phyloP scores from a whole-genome alignment of 495 filamentous ascomycete genomes.

The Daldinia decipiens region DNA sequence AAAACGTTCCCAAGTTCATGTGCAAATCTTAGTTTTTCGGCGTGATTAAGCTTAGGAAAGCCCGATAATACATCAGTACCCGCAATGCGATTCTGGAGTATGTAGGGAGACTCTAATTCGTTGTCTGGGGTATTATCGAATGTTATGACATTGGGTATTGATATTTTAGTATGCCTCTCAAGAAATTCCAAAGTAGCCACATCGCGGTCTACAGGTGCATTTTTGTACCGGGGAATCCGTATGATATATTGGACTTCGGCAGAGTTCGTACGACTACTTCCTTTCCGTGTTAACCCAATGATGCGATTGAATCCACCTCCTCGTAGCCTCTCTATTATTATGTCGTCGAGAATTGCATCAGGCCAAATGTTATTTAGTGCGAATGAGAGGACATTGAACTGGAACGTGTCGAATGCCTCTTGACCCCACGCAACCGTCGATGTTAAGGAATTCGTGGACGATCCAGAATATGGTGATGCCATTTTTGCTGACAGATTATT shows the following conservation, averaged over 20 bases:
- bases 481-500: no score
- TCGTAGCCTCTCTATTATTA: background rate
- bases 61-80: background rate
- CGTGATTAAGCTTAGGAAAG: background rate
- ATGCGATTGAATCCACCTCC: conserved; percentile 11
- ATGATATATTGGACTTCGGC: conserved; percentile 10
- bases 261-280: background rate
- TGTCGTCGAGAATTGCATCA: background rate
- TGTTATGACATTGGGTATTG: conserved; percentile 55
- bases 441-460: background rate
- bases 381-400: background rate
- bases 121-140: conserved; percentile 55
- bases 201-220: conserved; percentile 45
- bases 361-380: conserved; percentile 3
- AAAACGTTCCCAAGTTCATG: conserved; percentile 3
- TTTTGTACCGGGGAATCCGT: background rate
- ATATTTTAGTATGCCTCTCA: conserved; percentile 53
- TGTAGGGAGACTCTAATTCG: conserved; percentile 45
- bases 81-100: conserved; percentile 2
- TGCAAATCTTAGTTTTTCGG: background rate
- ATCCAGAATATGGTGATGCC: background rate
- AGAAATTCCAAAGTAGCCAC: conserved; percentile 61
- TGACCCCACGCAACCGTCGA: background rate
- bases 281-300: conserved; percentile 12
- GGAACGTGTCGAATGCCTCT: background rate